A percentile compares a stretch with the other conserved stretches of the same genome.
phyloP scores from a whole-genome alignment of 2,329 filamentous ascomycete genomes.

The Cladosporium sp. region DNA sequence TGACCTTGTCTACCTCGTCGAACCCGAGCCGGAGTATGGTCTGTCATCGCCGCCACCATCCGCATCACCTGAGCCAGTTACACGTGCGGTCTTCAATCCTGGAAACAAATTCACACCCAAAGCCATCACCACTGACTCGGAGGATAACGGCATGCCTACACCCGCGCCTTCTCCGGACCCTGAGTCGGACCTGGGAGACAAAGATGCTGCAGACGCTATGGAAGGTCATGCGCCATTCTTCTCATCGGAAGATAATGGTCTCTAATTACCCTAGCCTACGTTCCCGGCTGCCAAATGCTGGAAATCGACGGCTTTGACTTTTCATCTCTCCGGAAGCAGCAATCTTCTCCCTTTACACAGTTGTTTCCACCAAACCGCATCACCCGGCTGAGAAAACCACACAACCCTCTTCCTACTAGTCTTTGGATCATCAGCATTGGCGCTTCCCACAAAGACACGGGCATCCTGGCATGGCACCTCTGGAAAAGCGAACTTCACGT shows the following conservation, averaged over 20 bases:
- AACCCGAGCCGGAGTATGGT: slow-evolving; percentile 15
- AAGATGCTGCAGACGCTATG: background rate
- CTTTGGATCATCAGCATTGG: too few relatives aligned
- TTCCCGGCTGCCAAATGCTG: too few relatives aligned
- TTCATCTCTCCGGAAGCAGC: too few relatives aligned
- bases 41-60: background rate
- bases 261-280: background rate
- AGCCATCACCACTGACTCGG: slow-evolving; percentile 25
- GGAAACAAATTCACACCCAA: slow-evolving; percentile 28
- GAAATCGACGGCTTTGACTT: too few relatives aligned
- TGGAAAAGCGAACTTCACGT: too few relatives aligned
- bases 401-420: too few relatives aligned
- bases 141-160: slow-evolving; percentile 22
- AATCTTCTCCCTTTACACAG: too few relatives aligned
- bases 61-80: slow-evolving; percentile 24
- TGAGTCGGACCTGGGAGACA: background rate
- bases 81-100: slow-evolving; percentile 26
- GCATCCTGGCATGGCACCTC: too few relatives aligned
- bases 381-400: too few relatives aligned
- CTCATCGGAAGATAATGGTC: background rate
- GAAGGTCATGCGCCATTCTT: background rate
- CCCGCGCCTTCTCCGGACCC: slow-evolving; percentile 14
- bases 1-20: slow-evolving; percentile 59
- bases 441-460: too few relatives aligned
- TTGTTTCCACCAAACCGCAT: too few relatives aligned